Conservation (phyloP, 768 basidiomycete species). For the Lactarius sanguifluus region DNA sequence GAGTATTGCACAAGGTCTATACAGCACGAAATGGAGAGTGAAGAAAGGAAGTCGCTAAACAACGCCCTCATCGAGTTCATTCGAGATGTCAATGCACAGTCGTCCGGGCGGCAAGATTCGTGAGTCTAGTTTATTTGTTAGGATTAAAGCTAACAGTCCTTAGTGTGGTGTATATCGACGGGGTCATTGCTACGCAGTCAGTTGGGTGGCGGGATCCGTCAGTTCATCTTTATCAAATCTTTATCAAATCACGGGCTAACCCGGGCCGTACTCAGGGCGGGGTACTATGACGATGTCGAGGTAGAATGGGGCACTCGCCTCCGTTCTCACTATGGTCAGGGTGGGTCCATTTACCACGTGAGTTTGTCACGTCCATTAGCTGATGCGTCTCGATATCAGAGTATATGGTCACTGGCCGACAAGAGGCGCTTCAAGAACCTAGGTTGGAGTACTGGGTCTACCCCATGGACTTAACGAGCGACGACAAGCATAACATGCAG, state of each 20-base stretch:
- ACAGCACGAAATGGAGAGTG: slow-evolving; percentile 8
- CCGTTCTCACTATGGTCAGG: slow-evolving; percentile 6
- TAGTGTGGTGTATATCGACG: slow-evolving; percentile 12
- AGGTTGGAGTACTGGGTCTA: slow-evolving; percentile 8
- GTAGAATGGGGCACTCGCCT: neutral
- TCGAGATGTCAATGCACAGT: slow-evolving; percentile 9
- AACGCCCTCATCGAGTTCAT: slow-evolving; percentile 9
- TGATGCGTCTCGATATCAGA: slow-evolving; percentile 3
- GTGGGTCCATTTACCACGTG: slow-evolving; percentile 1
- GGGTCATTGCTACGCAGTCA: neutral
- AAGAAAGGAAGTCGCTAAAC: neutral
- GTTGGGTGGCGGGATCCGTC: slow-evolving; percentile 9
- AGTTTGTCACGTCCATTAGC: neutral
- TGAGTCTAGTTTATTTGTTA: neutral
- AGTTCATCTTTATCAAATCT: neutral
- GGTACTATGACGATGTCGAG: neutral
- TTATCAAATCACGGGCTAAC: too few relatives aligned
- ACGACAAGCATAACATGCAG: slow-evolving; percentile 21
- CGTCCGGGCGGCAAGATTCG: slow-evolving; percentile 3
- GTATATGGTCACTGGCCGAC: slow-evolving; percentile 18
- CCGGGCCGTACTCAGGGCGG: neutral
- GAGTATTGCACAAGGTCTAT: slow-evolving; percentile 16
- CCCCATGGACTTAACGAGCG: slow-evolving; percentile 10
- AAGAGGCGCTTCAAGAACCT: slow-evolving; percentile 3
- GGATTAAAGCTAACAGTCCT: neutral